Percentiles rank a stretch among this genome's conserved stretches.
Conservation (phyloP, 345 rosid genomes). For the Euphorbia peplus region DNA sequence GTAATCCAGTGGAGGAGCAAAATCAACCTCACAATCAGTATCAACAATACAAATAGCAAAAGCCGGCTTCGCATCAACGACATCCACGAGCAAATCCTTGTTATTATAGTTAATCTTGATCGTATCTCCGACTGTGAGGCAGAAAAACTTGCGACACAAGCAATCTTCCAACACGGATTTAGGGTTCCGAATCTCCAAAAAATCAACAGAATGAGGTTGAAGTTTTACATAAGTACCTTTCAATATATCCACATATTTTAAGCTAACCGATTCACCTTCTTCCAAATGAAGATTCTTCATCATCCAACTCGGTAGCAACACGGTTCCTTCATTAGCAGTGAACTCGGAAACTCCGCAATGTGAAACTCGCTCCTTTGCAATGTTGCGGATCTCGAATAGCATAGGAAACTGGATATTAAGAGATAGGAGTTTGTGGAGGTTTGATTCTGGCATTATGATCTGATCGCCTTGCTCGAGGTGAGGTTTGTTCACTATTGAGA, state of each 20-base stretch:
- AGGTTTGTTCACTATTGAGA: background rate
- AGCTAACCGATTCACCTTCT: background rate
- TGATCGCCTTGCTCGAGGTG: conserved; percentile 19
- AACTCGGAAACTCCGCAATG: conserved; percentile 33
- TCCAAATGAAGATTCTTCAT: conserved; percentile 27
- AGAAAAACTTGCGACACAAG: conserved; percentile 18
- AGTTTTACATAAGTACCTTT: conserved; percentile 22
- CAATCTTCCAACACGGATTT: conserved; percentile 24
- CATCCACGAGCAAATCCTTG: conserved; percentile 11
- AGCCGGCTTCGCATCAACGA: conserved; percentile 26
- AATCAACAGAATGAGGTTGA: conserved; percentile 31
- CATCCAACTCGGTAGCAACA: conserved; percentile 27
- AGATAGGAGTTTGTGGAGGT: background rate
- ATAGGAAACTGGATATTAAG: conserved; percentile 11
- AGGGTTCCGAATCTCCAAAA: conserved; percentile 16
- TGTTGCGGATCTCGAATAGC: conserved; percentile 24
- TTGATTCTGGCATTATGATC: conserved; percentile 22
- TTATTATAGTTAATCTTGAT: conserved; percentile 13
- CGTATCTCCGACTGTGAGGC: conserved; percentile 30
- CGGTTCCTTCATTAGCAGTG: conserved; percentile 17
- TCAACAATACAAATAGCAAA: conserved; percentile 20
- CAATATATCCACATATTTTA: conserved; percentile 9
- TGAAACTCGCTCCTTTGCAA: conserved; percentile 1
- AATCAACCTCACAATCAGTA: conserved; percentile 28
- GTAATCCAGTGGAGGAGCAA: conserved; percentile 30